Evolutionary conservation across 805 yeast species (phyloP).

Genomic region (Vanderwaltozyma tropicalis): DNA sequence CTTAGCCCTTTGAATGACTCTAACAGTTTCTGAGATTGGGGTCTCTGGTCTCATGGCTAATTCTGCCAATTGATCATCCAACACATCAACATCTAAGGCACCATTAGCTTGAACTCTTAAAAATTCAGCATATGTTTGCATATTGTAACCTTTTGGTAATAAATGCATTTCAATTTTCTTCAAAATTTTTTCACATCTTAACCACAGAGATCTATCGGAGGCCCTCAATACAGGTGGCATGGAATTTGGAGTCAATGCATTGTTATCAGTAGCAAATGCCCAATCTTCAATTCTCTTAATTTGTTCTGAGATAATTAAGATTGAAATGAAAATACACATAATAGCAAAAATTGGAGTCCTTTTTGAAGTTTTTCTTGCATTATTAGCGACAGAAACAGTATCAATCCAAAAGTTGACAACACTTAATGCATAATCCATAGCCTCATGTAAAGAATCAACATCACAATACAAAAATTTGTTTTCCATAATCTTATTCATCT

Average conservation of each 20-base stretch:
- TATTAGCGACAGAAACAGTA: slow-evolving; percentile 48
- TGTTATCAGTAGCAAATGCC: slow-evolving; percentile 31
- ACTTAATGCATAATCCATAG: slow-evolving; percentile 46
- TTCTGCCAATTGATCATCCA: slow-evolving; percentile 41
- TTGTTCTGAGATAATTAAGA: slow-evolving; percentile 51
- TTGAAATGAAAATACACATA: slow-evolving; percentile 51
- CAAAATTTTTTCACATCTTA: slow-evolving; percentile 49
- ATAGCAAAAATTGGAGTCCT: slow-evolving; percentile 70
- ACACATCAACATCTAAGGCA: slow-evolving; percentile 35
- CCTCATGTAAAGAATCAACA: slow-evolving; percentile 55
- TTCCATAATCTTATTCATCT: slow-evolving; percentile 46
- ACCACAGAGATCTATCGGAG: slow-evolving; percentile 53
- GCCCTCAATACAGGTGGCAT: slow-evolving; percentile 26
- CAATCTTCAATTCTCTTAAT: slow-evolving; percentile 41
- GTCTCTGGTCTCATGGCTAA: slow-evolving; percentile 35
- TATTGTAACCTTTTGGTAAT: slow-evolving; percentile 40
- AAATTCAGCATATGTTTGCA: slow-evolving; percentile 47
- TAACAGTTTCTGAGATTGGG: slow-evolving; percentile 35
- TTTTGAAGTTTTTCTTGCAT: slow-evolving; percentile 56
- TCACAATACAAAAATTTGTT: slow-evolving; percentile 34
- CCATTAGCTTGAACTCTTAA: slow-evolving; percentile 51
- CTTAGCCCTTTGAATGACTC: slow-evolving; percentile 39
- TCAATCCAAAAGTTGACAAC: slow-evolving; percentile 63
- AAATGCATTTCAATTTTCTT: slow-evolving; percentile 51
- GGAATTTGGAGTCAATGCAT: slow-evolving; percentile 37